Evolutionary conservation across 2,329 filamentous ascomycete species (phyloP).

Genomic region (Xylaria digitata): DNA sequence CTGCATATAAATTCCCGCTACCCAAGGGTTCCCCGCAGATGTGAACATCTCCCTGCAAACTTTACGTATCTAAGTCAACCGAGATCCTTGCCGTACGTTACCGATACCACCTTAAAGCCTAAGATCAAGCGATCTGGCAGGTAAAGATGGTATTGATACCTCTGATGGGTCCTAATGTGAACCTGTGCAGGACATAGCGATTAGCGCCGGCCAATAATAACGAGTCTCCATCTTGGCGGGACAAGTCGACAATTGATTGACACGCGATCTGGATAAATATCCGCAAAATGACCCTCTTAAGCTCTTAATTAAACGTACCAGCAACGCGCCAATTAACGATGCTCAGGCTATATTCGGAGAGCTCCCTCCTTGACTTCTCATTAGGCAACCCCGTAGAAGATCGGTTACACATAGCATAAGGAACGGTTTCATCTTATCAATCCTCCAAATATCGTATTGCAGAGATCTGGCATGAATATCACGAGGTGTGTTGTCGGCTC

Average conservation of each 20-base stretch:
- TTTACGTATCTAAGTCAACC: slow-evolving; percentile 19
- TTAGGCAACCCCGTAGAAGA: slow-evolving; percentile 33
- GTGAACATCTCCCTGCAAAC: neutral
- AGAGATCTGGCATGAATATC: slow-evolving; percentile 20
- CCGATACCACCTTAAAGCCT: slow-evolving; percentile 23
- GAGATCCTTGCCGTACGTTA: slow-evolving; percentile 27
- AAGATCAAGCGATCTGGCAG: slow-evolving; percentile 23
- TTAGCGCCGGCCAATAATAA: slow-evolving; percentile 29
- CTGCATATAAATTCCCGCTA: slow-evolving; percentile 14
- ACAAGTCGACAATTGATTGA: slow-evolving; percentile 40
- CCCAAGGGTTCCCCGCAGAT: slow-evolving; percentile 28
- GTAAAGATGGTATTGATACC: neutral
- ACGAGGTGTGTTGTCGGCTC: slow-evolving; percentile 25
- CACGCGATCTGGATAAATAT: slow-evolving; percentile 47
- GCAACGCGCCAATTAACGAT: slow-evolving; percentile 37
- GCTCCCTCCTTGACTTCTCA: slow-evolving; percentile 35
- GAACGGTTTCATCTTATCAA: slow-evolving; percentile 12
- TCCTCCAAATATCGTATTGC: neutral
- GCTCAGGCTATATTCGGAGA: slow-evolving; percentile 48
- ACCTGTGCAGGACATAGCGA: slow-evolving; percentile 24
- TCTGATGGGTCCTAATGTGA: slow-evolving; percentile 3
- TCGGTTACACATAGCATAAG: slow-evolving; percentile 23
- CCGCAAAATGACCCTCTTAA: slow-evolving; percentile 32
- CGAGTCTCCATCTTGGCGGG: slow-evolving; percentile 33
- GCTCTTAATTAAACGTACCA: slow-evolving; percentile 39